A percentile compares a stretch with the other conserved stretches of the same genome.
These are phyloP conservation scores for Vicia faba DNA, from an alignment of 306 rosid genomes.

Conservation along the genomic window DNA sequence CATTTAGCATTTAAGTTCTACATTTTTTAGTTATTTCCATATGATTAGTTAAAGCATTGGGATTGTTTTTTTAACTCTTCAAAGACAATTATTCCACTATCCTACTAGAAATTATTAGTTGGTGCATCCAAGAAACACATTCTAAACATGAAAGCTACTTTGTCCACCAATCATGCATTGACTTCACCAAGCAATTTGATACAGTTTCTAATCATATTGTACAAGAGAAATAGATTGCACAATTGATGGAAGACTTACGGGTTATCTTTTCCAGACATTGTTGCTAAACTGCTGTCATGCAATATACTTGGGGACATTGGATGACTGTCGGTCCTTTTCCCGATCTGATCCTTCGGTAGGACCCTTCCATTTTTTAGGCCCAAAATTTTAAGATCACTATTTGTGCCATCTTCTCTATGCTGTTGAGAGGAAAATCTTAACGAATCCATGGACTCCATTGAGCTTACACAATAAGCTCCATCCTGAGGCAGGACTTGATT, in stretches of 20 bases:
- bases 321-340: conserved; percentile 57
- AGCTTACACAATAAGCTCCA: conserved; percentile 59
- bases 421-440: conserved; percentile 64
- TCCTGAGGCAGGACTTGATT: conserved; percentile 95
- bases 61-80: background rate
- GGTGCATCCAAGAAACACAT: conserved; percentile 26
- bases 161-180: conserved; percentile 29
- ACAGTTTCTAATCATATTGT: conserved; percentile 17
- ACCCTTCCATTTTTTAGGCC: conserved; percentile 57
- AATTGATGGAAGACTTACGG: conserved; percentile 64
- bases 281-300: conserved; percentile 69
- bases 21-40: conserved; percentile 1
- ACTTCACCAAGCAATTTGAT: conserved; percentile 24
- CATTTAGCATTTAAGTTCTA: conserved; percentile 13
- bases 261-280: conserved; percentile 67
- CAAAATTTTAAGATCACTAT: conserved; percentile 59
- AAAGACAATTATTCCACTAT: conserved; percentile 10
- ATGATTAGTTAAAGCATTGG: conserved; percentile 1
- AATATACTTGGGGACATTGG: conserved; percentile 94
- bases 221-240: conserved; percentile 19
- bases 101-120: conserved; percentile 30
- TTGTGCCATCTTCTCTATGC: conserved; percentile 67
- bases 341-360: conserved; percentile 63
- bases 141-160: conserved; percentile 19
- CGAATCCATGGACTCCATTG: conserved; percentile 59